phyloP scores from a whole-genome alignment of 495 filamentous ascomycete species.

The Aspergillus coremiiformis region DNA sequence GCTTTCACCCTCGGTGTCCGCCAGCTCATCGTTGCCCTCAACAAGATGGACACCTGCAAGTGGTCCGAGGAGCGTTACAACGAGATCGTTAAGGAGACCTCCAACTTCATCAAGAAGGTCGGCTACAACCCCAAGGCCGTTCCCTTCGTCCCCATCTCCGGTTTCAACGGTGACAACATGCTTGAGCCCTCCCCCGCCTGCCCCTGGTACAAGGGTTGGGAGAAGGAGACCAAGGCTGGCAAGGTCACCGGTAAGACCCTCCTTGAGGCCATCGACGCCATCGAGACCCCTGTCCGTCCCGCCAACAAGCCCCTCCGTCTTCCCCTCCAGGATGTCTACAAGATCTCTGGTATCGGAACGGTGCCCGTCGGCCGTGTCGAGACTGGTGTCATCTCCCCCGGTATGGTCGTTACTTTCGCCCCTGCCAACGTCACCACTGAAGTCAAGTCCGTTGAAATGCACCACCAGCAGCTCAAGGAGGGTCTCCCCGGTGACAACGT shows the following conservation, averaged over 20 bases:
- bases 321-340: slow-evolving; percentile 99
- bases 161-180: slow-evolving; percentile 99
- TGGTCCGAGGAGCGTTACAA: slow-evolving; percentile 95
- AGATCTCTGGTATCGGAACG: slow-evolving; percentile 99
- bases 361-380: slow-evolving; percentile 99
- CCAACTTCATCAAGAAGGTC: slow-evolving; percentile 99
- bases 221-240: slow-evolving; percentile 95
- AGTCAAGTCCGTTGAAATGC: slow-evolving; percentile 99
- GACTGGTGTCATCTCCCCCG: slow-evolving; percentile 95
- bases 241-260: slow-evolving; percentile 94
- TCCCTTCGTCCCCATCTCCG: slow-evolving; percentile 98
- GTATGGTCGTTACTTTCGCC: slow-evolving; percentile 86
- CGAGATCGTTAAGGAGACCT: slow-evolving; percentile 99
- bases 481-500: slow-evolving; percentile 99
- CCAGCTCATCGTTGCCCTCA: slow-evolving; percentile 99
- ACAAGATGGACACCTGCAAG: slow-evolving; percentile 99
- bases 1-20: slow-evolving; percentile 99
- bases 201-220: slow-evolving; percentile 99
- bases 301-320: slow-evolving; percentile 94
- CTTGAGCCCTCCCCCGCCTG: slow-evolving; percentile 85
- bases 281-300: slow-evolving; percentile 81
- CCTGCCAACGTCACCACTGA: slow-evolving; percentile 98
- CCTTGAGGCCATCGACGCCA: slow-evolving; percentile 96
- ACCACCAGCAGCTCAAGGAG: slow-evolving; percentile 97
- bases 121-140: slow-evolving; percentile 99